phyloP scores from a whole-genome alignment of 129 eudicot genomes.

The Ambrosia trifida region DNA sequence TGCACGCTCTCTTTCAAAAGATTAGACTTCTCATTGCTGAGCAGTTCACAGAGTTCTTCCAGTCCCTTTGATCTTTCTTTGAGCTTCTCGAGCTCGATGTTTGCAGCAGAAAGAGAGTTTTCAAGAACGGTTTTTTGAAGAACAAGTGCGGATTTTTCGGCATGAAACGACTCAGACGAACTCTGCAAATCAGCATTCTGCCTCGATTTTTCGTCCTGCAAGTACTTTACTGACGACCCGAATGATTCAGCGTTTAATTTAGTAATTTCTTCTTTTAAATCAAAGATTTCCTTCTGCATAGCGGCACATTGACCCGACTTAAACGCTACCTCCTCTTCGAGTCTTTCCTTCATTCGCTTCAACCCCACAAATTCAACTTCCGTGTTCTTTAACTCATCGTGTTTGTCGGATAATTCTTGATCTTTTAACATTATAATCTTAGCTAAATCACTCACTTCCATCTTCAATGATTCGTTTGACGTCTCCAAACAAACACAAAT shows the following conservation, averaged over 20 bases:
- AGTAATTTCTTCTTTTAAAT: slow-evolving; percentile 62
- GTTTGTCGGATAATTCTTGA: slow-evolving; percentile 59
- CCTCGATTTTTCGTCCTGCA: slow-evolving; percentile 70
- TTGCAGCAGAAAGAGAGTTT: slow-evolving; percentile 55
- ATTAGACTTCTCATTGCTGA: slow-evolving; percentile 57
- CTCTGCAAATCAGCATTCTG: slow-evolving; percentile 53
- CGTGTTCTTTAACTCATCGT: slow-evolving; percentile 49
- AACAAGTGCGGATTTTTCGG: slow-evolving; percentile 62
- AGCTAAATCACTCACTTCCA: slow-evolving; percentile 69
- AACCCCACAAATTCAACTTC: slow-evolving; percentile 51
- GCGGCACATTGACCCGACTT: slow-evolving; percentile 55
- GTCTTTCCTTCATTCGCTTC: slow-evolving; percentile 69
- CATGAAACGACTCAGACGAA: slow-evolving; percentile 49
- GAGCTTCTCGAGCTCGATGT: slow-evolving; percentile 62
- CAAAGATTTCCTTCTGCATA: slow-evolving; percentile 55
- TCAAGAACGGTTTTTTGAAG: slow-evolving; percentile 61
- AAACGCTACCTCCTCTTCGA: slow-evolving; percentile 68
- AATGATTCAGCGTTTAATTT: slow-evolving; percentile 50
- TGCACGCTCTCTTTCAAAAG: slow-evolving; percentile 71
- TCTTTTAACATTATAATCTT: slow-evolving; percentile 69
- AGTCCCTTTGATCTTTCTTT: slow-evolving; percentile 72
- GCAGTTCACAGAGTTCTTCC: slow-evolving; percentile 73
- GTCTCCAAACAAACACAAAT: slow-evolving; percentile 59
- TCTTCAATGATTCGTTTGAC: slow-evolving; percentile 55
- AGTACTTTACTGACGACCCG: slow-evolving; percentile 52